These are phyloP conservation scores for Tirmania nivea DNA, from an alignment of 495 filamentous ascomycete species.

Conservation along the genomic window DNA sequence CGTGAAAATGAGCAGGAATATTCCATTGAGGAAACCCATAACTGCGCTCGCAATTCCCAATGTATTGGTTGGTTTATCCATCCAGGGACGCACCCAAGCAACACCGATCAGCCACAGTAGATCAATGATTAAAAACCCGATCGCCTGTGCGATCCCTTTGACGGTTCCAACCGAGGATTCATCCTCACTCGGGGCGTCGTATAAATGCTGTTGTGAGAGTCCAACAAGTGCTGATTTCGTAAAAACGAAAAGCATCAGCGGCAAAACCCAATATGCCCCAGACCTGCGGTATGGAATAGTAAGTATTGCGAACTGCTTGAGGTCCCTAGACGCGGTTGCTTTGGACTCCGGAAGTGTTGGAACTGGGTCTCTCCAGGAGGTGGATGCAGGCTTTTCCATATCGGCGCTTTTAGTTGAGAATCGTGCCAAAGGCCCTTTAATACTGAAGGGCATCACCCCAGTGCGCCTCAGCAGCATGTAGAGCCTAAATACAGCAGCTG, in stretches of 20 bases:
- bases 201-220: background rate
- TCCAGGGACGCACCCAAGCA: constrained; percentile 68
- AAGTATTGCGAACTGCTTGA: background rate
- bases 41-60: constrained; percentile 79
- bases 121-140: constrained; percentile 66
- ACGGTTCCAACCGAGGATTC: constrained; percentile 37
- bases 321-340: background rate
- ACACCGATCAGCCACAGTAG: constrained; percentile 52
- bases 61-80: constrained; percentile 93
- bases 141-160: constrained; percentile 48
- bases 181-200: background rate
- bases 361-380: background rate
- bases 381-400: background rate
- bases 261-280: background rate
- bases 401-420: background rate
- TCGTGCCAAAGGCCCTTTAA: background rate
- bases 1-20: constrained; percentile 61
- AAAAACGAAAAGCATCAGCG: background rate
- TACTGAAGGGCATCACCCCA: background rate
- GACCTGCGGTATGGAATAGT: background rate
- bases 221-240: constrained; percentile 72
- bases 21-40: constrained; percentile 68
- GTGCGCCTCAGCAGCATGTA: constrained; percentile 34
- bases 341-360: background rate
- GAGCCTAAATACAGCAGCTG: constrained; percentile 52